Percentiles rank a stretch among this genome's conserved stretches.
Evolutionary conservation across 805 yeast genomes (phyloP).

Genomic region (Candida oleophila): DNA sequence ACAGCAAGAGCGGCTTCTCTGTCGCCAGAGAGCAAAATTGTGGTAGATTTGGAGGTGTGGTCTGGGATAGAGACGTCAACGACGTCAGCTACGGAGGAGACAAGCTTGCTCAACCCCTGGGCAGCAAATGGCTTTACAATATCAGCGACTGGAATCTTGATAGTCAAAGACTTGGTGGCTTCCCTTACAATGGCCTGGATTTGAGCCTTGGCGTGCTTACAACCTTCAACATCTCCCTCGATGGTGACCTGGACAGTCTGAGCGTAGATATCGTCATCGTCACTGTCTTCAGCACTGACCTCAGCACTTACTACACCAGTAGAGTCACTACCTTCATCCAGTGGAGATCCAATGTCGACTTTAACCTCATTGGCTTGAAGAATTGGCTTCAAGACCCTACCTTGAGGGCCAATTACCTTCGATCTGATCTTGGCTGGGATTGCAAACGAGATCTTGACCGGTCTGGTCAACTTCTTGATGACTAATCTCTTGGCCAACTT

Average conservation of each 20-base stretch:
- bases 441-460: constrained; percentile 56
- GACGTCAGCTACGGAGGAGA: constrained; percentile 16
- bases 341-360: constrained; percentile 59
- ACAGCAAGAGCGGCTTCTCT: constrained; percentile 62
- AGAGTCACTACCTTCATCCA: too few species aligned
- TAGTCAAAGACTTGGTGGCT: constrained; percentile 59
- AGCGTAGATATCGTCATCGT: constrained; percentile 61
- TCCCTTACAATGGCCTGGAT: constrained; percentile 74
- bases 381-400: constrained; percentile 78
- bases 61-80: constrained; percentile 38
- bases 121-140: constrained; percentile 45
- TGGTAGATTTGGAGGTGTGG: constrained; percentile 31
- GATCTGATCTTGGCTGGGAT: constrained; percentile 80
- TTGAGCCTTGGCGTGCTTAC: constrained; percentile 65
- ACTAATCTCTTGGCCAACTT: constrained; percentile 72
- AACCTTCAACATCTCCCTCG: constrained; percentile 85
- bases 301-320: constrained; percentile 31
- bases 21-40: constrained; percentile 63
- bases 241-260: constrained; percentile 60
- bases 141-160: constrained; percentile 47
- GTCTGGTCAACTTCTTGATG: constrained; percentile 73
- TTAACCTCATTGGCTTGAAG: constrained; percentile 64
- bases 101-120: constrained; percentile 25
- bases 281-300: constrained; percentile 35
- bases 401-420: constrained; percentile 83